Evolutionary conservation across 2,329 filamentous ascomycete species (phyloP), one percentile per base, ranked within the genome.

Genomic region (Fonsecaea nubica): DNA sequence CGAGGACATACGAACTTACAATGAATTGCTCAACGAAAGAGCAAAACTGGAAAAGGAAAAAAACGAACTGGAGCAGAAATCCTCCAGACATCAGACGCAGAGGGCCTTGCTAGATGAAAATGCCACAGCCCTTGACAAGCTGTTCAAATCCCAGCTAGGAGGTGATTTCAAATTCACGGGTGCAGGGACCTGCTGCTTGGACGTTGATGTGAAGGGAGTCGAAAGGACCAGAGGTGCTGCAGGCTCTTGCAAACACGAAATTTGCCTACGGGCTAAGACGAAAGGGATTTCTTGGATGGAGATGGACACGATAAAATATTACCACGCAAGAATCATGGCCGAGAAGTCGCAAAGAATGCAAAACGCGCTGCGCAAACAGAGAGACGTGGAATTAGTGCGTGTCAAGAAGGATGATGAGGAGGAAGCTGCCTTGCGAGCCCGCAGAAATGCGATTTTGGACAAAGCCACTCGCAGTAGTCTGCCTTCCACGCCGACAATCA

Each of bases 241-340:
- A 2, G 52, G 50, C 21, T 62, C 62, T 7, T 73, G 70, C 63
- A 61, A 64, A 32, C 71, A 73, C 61, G 68, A 72, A 48, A 58
- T 73, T 35, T 73, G 71, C 56, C 54, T 36, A 15, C 66, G 70
- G 35, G 70, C 71, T 50, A 72, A 67, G 56, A 68, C 64, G 6
- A 62, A 69, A 30, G 71, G 71, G 32, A 52, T 73, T 18, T 71
- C 69, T 18, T 73, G 66, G 65, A 61, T 70, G 62, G 70, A 73
- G 64, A 65, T 72, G 58, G 70, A 73, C 63, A 73, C 71, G 25
- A 66, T 73, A 42, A 73, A 70, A 58, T 69, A 72, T 40, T 73
- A 73, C 50, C 68, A 69, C 48, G 62, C 62, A 12, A 63, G 71
- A 45, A 71, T 73, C 53, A 60, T 62, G 50, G 64, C 68, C 7